Evolutionary conservation across 352 stramenopile species (phyloP), one percentile per base, ranked within the genome.

Genomic region (Pythium sp.): DNA sequence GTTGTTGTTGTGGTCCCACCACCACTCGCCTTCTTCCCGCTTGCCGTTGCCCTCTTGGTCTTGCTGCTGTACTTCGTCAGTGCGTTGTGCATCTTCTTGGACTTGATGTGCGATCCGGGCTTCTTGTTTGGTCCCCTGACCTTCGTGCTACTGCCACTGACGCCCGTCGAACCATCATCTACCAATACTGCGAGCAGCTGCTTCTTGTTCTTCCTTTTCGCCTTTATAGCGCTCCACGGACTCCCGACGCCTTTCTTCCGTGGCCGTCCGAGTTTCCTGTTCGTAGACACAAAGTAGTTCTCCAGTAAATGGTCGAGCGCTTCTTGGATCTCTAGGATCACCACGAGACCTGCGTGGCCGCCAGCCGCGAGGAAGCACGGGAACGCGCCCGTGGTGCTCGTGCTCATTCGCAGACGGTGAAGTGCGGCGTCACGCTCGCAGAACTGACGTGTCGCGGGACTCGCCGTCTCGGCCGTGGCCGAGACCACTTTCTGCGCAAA

Each of bases 381-480:
- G 22, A 71, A 83, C 49, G 81, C 71, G 8, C 76, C 75, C 12
- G 74, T 14, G 46, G 72, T 72, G 38, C 60, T 80, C 1, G 77
- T 90, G 11, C 78, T 88, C 24, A 90, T 30, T 1, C 83, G 77
- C 18, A 94, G 53, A 14, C 86, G 80, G 64, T 94, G 86, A n/a
- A 94, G 62, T 32, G 86, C 79, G n/a, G 84, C 82, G 70, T 94
- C 82, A 12, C 86, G 81, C 59, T 92, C 83, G 46, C 82, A 89
- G 65, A 94, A 94, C 58, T 90, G 78, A 6, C 86, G 78, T 6
- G 79, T 83, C 3, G 67, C 75, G 32, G 76, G 67, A 57, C 72
- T 81, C 18, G 73, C 66, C 20, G 72, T 57, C 64, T 92, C 82
- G 15, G 70, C 80, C 12, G 77, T 78, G 0, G 71, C 81, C 38